Evolutionary conservation across 768 basidiomycete genomes (phyloP), one percentile per base, ranked within the genome.

Genomic region (Suillus plorans): DNA sequence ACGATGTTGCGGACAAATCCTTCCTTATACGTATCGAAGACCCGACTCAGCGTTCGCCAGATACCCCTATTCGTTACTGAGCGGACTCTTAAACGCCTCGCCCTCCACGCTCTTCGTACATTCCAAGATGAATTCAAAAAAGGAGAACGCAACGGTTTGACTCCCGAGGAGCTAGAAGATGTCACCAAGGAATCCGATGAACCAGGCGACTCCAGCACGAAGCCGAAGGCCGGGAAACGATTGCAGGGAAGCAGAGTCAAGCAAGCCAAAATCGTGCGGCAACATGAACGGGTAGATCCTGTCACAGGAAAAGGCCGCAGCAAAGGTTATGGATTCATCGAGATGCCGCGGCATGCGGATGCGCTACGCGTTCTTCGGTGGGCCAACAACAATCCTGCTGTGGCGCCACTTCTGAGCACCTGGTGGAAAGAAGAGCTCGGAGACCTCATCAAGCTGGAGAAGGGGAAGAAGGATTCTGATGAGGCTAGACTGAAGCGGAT

Each of bases 301-400:
- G 74, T 96, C 47, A 94, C 92, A 0, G 92, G 92, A 4, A 91
- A 93, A 70, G 94, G 94, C 1, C 85, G 90, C 61, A 93, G 91
- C 71, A 94, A 92, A 74, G 97, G 97, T 1, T 99, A 98, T 71
- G 97, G 97, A 12, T 99, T 99, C 79, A 72, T 99, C 39, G 97
- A 99, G 80, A 85, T 97, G 85, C 80, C 87, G 57, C 85, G 81
- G 34, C 97, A 99, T 70, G 87, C 90, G 6, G 94, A 99, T 73
- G 95, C 97, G 7, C 80, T 99, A 28, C 89, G 92, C 31, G 90
- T 98, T 6, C 78, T 99, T 53, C 85, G 97, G 41, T 99, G 94
- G 94, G 90, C 92, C 34, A 99, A 99, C 79, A 95, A 94, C 73
- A 96, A 97, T 73, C 77, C 85, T 1, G 85, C 82, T 4, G 83